Evolutionary conservation across 495 filamentous ascomycete genomes (phyloP).

Genomic region (Astrothelium macrocarpum): DNA sequence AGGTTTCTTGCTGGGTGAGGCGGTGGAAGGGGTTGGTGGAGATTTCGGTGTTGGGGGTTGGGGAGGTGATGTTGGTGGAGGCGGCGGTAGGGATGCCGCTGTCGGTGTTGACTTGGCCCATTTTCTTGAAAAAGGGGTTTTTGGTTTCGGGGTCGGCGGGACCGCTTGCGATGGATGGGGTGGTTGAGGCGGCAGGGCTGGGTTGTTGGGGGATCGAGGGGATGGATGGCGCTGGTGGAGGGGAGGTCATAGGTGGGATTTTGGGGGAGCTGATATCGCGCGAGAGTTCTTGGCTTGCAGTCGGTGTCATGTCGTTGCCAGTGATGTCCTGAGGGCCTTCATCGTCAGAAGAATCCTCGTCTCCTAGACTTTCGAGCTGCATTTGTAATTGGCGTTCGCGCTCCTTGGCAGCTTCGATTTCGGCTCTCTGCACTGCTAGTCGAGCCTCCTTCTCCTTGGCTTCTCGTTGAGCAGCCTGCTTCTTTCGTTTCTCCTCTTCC

Average conservation of each 20-base stretch:
- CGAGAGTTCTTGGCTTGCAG: conserved; percentile 49
- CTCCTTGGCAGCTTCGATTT: conserved; percentile 83
- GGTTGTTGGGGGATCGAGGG: conserved; percentile 18
- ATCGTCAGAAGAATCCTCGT: conserved; percentile 74
- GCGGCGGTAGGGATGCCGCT: conserved; percentile 13
- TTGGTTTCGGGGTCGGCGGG: conserved; percentile 35
- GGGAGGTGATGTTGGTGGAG: conserved; percentile 31
- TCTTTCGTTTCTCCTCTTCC: conserved; percentile 84
- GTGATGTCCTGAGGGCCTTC: conserved; percentile 74
- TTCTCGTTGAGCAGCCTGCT: conserved; percentile 76
- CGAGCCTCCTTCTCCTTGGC: conserved; percentile 83
- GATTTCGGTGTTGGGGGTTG: conserved; percentile 37
- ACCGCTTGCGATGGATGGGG: conserved; percentile 27
- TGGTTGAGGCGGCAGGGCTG: conserved; percentile 12
- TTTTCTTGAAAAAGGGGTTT: conserved; percentile 61
- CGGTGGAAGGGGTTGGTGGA: conserved; percentile 97
- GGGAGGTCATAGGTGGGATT: conserved; percentile 37
- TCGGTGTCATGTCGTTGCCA: conserved; percentile 74
- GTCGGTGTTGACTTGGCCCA: conserved; percentile 39
- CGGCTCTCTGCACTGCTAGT: conserved; percentile 75
- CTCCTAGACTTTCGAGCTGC: conserved; percentile 74
- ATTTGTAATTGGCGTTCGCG: conserved; percentile 78
- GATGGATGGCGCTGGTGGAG: conserved; percentile 36
- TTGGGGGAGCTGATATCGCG: conserved; percentile 20
- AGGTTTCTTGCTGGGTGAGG: conserved; percentile 51